Evolutionary conservation across 257 asterid genomes (phyloP).

Genomic region (Lycium ferocissimum): DNA sequence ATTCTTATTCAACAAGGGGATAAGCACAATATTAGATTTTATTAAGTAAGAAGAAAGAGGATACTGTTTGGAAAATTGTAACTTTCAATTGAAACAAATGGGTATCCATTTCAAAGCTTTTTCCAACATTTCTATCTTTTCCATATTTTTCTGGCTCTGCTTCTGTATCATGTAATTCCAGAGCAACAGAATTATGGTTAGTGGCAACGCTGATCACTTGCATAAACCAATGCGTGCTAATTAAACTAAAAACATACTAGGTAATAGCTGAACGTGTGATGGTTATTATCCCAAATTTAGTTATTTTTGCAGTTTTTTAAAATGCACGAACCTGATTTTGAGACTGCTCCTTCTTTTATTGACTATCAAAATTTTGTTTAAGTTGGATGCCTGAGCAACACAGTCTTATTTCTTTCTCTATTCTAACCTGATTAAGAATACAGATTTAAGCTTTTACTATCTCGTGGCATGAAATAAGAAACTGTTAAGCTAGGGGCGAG

Average conservation of each 20-base stretch:
- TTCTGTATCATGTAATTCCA: not conserved
- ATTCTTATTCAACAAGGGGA: conserved; percentile 19
- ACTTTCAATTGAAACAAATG: conserved; percentile 14
- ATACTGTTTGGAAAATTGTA: not conserved
- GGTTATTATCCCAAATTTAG: not conserved
- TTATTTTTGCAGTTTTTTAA: too few species aligned
- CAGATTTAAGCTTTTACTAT: not conserved
- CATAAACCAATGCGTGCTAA: too few species aligned
- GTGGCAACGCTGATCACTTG: not conserved
- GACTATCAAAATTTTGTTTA: not conserved
- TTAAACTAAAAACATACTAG: not conserved
- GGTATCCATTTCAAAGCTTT: not conserved
- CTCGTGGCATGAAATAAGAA: not conserved
- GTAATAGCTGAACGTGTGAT: not conserved
- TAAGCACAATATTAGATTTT: not conserved
- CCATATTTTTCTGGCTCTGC: not conserved
- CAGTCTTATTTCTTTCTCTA: not conserved
- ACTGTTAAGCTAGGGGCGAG: not conserved
- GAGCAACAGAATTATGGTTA: not conserved
- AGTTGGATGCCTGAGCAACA: not conserved
- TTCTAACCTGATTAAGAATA: not conserved
- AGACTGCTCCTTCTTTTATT: too few species aligned
- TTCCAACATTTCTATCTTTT: not conserved
- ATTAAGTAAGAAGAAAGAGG: not conserved
- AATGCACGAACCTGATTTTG: too few species aligned